A percentile compares a stretch with the other conserved stretches of the same genome.
Evolutionary conservation across 495 filamentous ascomycete species (phyloP).

Genomic region (Chaetomium fimeti): DNA sequence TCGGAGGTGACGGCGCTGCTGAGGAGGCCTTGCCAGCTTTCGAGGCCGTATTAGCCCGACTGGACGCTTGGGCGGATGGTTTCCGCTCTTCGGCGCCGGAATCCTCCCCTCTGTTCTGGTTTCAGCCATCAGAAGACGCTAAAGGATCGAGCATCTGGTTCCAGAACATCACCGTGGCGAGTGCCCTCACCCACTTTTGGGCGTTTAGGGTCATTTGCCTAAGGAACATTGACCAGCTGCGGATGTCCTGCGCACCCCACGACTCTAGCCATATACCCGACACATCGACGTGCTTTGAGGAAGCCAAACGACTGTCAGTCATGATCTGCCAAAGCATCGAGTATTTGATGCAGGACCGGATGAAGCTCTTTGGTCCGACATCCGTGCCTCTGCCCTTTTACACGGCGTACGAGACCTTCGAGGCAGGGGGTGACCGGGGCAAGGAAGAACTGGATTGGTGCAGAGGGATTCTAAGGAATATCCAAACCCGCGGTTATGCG

Average conservation of each 20-base stretch:
- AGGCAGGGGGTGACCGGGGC: conserved; percentile 11
- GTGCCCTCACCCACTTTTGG: conserved; percentile 41
- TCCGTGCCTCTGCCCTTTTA: conserved; percentile 37
- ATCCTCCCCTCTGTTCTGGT: conserved; percentile 17
- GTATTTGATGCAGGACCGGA: conserved; percentile 43
- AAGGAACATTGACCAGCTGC: conserved; percentile 30
- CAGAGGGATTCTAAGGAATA: conserved; percentile 13
- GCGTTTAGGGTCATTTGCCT: conserved; percentile 40
- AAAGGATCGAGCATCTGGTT: conserved; percentile 1
- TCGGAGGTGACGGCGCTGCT: neutral
- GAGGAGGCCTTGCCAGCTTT: conserved; percentile 5
- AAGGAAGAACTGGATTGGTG: conserved; percentile 25
- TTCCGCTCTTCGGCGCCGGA: conserved; percentile 6
- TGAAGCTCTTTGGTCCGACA: conserved; percentile 45
- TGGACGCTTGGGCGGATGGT: conserved; percentile 25
- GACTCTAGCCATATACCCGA: neutral
- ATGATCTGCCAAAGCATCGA: conserved; percentile 39
- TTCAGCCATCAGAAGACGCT: neutral
- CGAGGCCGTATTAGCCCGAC: conserved; percentile 8
- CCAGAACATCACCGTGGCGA: conserved; percentile 39
- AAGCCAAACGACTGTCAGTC: conserved; percentile 23
- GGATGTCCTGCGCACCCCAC: neutral
- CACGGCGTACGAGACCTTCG: conserved; percentile 24
- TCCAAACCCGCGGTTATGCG: conserved; percentile 8
- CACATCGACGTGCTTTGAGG: neutral